Evolutionary conservation across 768 basidiomycete genomes (phyloP), one percentile per base, ranked within the genome.

Genomic region (Scleroderma bovista): DNA sequence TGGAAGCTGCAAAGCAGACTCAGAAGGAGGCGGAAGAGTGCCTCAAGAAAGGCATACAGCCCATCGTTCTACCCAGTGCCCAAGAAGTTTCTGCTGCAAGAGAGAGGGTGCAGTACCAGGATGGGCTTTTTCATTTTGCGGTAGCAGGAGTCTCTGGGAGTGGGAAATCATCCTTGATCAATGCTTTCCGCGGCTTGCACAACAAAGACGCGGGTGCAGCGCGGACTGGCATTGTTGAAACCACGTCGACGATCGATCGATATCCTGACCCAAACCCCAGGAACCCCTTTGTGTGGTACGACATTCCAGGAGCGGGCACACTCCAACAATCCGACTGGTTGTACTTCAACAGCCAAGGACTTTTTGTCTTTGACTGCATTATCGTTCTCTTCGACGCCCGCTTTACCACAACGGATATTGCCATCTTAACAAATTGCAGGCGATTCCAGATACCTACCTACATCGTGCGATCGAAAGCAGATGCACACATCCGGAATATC

Each of bases 161-260:
- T 15, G 65, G 65, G 19, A 66, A 66, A 46, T 65, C 64, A n/a
- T 65, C 64, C 10, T 47, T 66, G 46, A 52, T 66, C 44, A 65
- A 66, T 48, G 55, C 62, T 24, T 57, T 62, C 43, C 58, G 65
- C n/a, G 64, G 64, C 11, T 43, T 64, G 23, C 36, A 33, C 16
- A 59, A 60, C 46, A 40, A 46, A 2, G 43, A 54, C 33, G 41
- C 17, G 17, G 51, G 53, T 22, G 59, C 64, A 19, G 65, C 64
- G 34, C 42, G 48, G 1, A 57, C 57, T n/a, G 62, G 62, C 16
- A 48, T 64, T 20, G 48, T 47, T 6, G 64, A 64, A 41, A 63
- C 58, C 19, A 64, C 63, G 12, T 33, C 41, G 22, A 33, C 44
- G 22, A 39, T 61, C 32, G 41, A 44, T 17, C 54, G 64, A 16